Evolutionary conservation across 768 basidiomycete species (phyloP).

Genomic region (Lactarius psammicola): DNA sequence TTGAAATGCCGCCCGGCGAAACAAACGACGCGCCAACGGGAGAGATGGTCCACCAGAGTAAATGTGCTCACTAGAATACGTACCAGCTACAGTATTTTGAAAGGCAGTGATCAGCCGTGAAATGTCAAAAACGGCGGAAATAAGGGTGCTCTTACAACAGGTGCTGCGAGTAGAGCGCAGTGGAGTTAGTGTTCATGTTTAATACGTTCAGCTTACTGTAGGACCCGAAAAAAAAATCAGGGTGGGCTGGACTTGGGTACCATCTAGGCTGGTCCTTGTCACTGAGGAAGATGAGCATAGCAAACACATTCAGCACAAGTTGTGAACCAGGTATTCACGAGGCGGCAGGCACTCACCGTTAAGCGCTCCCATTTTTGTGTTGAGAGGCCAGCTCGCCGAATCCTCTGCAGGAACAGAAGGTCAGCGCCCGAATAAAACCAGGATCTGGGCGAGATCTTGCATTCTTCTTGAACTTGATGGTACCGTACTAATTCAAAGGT

Average conservation of each 20-base stretch:
- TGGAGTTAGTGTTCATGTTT: neutral
- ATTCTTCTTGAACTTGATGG: neutral
- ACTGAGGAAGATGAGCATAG: too few relatives aligned
- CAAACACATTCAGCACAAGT: neutral
- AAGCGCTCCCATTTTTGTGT: neutral
- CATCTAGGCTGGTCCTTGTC: neutral
- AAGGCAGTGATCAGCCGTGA: neutral
- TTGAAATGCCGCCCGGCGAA: neutral
- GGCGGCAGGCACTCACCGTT: neutral
- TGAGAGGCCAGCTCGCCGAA: neutral
- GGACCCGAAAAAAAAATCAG: neutral
- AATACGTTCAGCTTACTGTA: neutral
- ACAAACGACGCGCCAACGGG: neutral
- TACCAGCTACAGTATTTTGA: too few relatives aligned
- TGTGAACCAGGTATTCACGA: neutral
- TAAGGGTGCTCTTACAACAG: neutral
- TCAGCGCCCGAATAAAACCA: neutral
- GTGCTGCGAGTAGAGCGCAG: neutral
- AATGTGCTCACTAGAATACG: neutral
- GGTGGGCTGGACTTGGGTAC: neutral
- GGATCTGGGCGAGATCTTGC: neutral
- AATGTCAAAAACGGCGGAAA: neutral
- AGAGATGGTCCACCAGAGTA: neutral
- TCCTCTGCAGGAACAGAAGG: neutral
- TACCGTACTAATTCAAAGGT: neutral